Base-by-base conservation (phyloP, 192 early-diverging fungal genomes). In the Paraglomus brasilianum region DNA sequence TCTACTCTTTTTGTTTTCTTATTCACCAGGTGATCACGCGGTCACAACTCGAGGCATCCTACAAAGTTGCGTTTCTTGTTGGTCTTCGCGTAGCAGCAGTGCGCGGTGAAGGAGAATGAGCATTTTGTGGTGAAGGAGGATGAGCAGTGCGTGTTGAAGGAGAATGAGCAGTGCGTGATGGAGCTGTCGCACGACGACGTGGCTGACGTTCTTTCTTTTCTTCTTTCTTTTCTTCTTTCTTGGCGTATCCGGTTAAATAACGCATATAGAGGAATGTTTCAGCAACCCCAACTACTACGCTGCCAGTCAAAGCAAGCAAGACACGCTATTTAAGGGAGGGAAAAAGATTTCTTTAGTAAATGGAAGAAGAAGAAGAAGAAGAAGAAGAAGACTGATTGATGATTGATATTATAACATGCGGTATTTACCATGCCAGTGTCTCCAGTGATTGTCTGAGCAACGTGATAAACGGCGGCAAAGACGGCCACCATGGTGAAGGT, bases 261-360 rank as follows among this genome's bases (percentile, higher is more conserved):
- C 71, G 38, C 71, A 72, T 72, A 24, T 72, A 72, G 5, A 72
- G 59, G 39, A 64, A 57, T 53, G 71, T 66, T 65, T 72, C 60
- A 1, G 71, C 71, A 4, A 67, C 17, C 1, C 62, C 71, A 38
- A 72, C 51, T 5, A 72, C 24, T 11, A 67, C 24, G 38, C 62
- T 57, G 13, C 71, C 71, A 42, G 52, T 30, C 14, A 67, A 15
- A 10, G 62, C 71, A 45, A 72, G 71, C 38, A 72, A 57, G 7
- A 72, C 64, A 19, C 71, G 71, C 71, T 72, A 45, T 30, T 43
- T 22, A 64, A n/a, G n/a, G n/a, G n/a, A n/a, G n/a, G n/a, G n/a
- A n/a, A n/a, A n/a, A n/a, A n/a, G n/a, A 10, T 56, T 10, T 22
- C 39, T 8, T 36, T 36, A 14, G n/a, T n/a, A n/a, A 56, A 10